Base-by-base conservation (phyloP, 805 yeast species). In the Nakazawaea wyomingensis region DNA sequence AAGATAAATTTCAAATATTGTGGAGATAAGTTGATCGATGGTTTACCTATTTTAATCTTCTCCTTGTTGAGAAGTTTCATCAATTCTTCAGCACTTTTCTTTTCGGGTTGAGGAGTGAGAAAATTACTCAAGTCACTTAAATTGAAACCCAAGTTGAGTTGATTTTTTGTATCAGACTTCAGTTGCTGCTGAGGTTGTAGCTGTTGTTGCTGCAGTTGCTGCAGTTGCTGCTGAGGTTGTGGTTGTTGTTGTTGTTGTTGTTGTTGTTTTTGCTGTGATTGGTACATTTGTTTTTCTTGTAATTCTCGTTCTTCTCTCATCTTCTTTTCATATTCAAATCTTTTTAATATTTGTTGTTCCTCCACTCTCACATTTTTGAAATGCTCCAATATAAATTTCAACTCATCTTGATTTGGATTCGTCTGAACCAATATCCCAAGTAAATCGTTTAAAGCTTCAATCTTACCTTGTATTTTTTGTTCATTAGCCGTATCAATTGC, bases 401-500 rank as follows among this genome's bases (percentile, higher is more conserved):
- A 47, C 44, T 62, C 64, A 14, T 56, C 52, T 9, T 50, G 49
- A 1, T 60, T 60, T 14, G 63, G 55, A 14, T 46, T 48, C 7
- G 41, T 43, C 2, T 58, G 37, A 16, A 61, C 57, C 34, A 77
- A 56, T 22, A 76, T 62, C 14, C 42, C 49, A 29, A 65, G 62
- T 43, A 77, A 60, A 49, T 74, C 73, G 30, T 57, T 57, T 48
- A 77, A 63, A 4, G 76, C 72, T 31, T 65, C 63, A 42, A 64
- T 62, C 35, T 76, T 59, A 34, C 69, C 77, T 21, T 54, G 55
- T 2, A 74, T 64, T 49, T 72, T 72, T 10, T 55, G 38, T 47
- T 72, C 73, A 44, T 52, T 49, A 16, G 67, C 63, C 33, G 59
- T 49, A 18, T 54, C 64, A 22, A 54, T 45, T 11, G 50, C 44